Evolutionary conservation across 306 rosid genomes (phyloP).

Genomic region (Urtica urens): DNA sequence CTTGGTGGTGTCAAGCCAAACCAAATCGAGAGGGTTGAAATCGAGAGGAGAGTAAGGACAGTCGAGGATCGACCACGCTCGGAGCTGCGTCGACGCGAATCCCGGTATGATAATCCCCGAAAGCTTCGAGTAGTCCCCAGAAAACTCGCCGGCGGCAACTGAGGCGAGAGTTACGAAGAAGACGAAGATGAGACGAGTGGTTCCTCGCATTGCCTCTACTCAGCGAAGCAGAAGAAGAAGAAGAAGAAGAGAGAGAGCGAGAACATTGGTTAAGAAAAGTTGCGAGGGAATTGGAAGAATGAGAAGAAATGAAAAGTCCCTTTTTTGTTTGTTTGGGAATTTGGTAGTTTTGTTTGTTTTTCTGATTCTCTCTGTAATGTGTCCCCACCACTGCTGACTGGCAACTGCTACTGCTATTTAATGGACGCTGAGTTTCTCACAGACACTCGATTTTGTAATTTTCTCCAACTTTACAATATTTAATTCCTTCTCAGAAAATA

Average conservation of each 20-base stretch:
- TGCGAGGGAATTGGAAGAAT: constrained; percentile 2
- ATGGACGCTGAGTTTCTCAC: neutral
- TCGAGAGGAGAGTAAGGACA: constrained; percentile 95
- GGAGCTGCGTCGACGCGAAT: constrained; percentile 94
- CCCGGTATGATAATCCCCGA: constrained; percentile 96
- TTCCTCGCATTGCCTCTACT: constrained; percentile 16
- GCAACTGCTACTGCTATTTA: neutral
- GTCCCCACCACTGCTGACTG: neutral
- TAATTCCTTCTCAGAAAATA: too few species aligned
- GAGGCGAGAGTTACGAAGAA: constrained; percentile 10
- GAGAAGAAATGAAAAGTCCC: neutral
- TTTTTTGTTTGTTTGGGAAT: neutral
- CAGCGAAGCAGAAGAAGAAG: neutral
- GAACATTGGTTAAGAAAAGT: neutral
- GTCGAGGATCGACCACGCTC: constrained; percentile 97
- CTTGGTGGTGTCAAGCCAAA: constrained; percentile 93
- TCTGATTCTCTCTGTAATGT: neutral
- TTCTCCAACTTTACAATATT: neutral
- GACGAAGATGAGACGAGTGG: constrained; percentile 23
- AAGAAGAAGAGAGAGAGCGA: neutral
- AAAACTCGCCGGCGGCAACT: constrained; percentile 24
- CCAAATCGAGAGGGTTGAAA: constrained; percentile 99
- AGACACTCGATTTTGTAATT: neutral
- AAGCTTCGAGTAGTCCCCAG: constrained; percentile 68
- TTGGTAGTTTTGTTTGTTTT: neutral